These are phyloP conservation scores for Didymella arachidicola DNA, from an alignment of 2,329 filamentous ascomycete genomes.

Conservation along the genomic window DNA sequence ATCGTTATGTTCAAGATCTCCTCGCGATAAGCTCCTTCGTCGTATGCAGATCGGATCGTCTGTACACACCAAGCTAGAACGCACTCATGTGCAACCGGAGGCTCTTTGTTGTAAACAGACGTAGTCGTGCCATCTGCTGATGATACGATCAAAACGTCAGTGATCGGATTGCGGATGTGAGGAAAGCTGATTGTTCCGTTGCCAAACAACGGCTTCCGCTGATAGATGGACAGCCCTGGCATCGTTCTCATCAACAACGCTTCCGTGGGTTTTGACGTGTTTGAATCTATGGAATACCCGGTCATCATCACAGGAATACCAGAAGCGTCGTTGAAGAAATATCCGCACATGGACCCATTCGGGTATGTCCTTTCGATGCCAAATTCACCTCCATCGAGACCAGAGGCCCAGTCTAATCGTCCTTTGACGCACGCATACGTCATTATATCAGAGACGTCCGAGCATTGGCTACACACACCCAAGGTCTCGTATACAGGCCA, in stretches of 20 bases:
- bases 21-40: constrained; percentile 25
- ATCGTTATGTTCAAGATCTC: constrained; percentile 4
- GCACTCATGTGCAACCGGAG: constrained; percentile 32
- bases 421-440: neutral
- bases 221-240: too few species aligned
- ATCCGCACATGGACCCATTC: constrained; percentile 33
- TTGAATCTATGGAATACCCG: constrained; percentile 18
- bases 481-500: constrained; percentile 40
- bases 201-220: constrained; percentile 13
- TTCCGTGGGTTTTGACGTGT: too few species aligned
- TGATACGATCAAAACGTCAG: constrained; percentile 22
- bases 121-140: constrained; percentile 6
- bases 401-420: too few species aligned
- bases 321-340: constrained; percentile 34
- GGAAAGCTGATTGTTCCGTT: constrained; percentile 29
- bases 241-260: too few species aligned
- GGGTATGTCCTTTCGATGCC: constrained; percentile 5
- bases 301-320: constrained; percentile 26
- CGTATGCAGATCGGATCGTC: constrained; percentile 28
- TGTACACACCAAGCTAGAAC: constrained; percentile 36
- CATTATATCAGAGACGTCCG: constrained; percentile 19
- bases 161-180: constrained; percentile 20
- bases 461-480: constrained; percentile 36
- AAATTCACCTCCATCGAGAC: neutral
- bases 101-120: constrained; percentile 17